These are phyloP conservation scores for Geotrichum armillariae DNA, from an alignment of 1,139 yeast genomes.

Conservation along the genomic window DNA sequence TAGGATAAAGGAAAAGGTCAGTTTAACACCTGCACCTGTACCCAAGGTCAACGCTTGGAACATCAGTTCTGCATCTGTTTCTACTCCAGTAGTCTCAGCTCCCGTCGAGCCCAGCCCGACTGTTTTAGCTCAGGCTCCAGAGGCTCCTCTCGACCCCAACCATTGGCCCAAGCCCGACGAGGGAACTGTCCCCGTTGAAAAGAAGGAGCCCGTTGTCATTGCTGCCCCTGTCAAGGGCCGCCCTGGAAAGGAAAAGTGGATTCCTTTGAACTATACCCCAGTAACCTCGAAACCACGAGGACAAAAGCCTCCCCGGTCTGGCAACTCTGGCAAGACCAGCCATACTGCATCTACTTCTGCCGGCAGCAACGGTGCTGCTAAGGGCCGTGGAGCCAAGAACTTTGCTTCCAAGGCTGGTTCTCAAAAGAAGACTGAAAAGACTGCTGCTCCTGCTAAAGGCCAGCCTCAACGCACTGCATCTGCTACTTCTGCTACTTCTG, in stretches of 20 bases:
- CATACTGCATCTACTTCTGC: constrained; percentile 5
- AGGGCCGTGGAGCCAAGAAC: constrained; percentile 33
- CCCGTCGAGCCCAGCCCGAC: constrained; percentile 26
- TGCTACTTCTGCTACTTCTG: constrained; percentile 14
- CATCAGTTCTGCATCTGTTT: constrained; percentile 21
- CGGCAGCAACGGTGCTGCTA: constrained; percentile 9
- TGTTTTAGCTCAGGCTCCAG: constrained; percentile 12
- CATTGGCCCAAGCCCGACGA: constrained; percentile 25
- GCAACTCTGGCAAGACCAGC: constrained; percentile 8
- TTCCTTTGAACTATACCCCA: constrained; percentile 20
- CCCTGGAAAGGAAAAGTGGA: constrained; percentile 17
- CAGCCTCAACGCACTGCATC: constrained; percentile 9
- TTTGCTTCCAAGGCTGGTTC: constrained; percentile 58
- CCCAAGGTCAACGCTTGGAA: constrained; percentile 46
- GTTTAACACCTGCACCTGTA: constrained; percentile 46
- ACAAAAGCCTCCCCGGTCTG: constrained; percentile 18
- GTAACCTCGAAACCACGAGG: constrained; percentile 12
- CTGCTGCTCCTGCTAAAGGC: not conserved
- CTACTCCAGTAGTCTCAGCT: constrained; percentile 4
- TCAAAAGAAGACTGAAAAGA: constrained; percentile 30
- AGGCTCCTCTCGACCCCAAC: constrained; percentile 20
- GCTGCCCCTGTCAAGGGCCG: constrained; percentile 6
- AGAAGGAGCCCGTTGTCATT: constrained; percentile 9
- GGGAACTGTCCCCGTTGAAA: constrained; percentile 14
- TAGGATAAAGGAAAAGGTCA: constrained; percentile 25